These are phyloP conservation scores for Pleodorina starrii DNA, from an alignment of 139 green algal genomes.

Conservation along the genomic window DNA sequence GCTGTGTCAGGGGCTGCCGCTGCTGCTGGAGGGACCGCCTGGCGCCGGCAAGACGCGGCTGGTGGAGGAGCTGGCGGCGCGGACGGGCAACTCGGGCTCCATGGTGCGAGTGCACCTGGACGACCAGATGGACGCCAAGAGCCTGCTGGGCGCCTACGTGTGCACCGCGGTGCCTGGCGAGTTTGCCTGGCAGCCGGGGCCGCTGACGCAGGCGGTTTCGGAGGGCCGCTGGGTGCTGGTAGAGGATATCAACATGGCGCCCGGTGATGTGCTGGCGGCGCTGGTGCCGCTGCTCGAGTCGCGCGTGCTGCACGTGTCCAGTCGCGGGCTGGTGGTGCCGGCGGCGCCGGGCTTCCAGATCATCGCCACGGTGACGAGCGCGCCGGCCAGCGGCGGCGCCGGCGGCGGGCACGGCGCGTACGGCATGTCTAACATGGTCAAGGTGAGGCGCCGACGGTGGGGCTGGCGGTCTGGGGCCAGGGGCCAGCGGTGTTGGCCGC, in stretches of 20 bases:
- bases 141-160: conserved; percentile 94
- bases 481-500: too few relatives aligned
- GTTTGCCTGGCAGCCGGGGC: conserved; percentile 96
- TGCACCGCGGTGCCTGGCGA: conserved; percentile 92
- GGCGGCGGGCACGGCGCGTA: conserved; percentile 57
- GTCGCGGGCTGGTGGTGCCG: conserved; percentile 79
- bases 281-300: conserved; percentile 90
- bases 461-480: too few relatives aligned
- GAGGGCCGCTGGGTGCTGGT: conserved; percentile 95
- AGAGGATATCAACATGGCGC: conserved; percentile 95
- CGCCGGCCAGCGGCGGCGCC: conserved; percentile 7
- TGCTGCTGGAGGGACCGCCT: conserved; percentile 93
- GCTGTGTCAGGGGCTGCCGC: conserved; percentile 80
- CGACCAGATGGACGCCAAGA: conserved; percentile 97
- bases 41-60: conserved; percentile 91
- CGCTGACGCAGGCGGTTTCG: conserved; percentile 89
- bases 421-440: conserved; percentile 65
- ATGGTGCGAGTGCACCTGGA: conserved; percentile 92
- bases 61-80: conserved; percentile 81
- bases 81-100: conserved; percentile 80
- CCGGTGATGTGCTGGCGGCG: conserved; percentile 91
- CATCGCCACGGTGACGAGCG: conserved; percentile 82
- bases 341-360: conserved; percentile 88
- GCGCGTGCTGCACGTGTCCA: conserved; percentile 79
- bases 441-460: conserved; percentile 56